Base-by-base conservation (phyloP, 352 stramenopile species). In the Pseudoperonospora humuli region DNA sequence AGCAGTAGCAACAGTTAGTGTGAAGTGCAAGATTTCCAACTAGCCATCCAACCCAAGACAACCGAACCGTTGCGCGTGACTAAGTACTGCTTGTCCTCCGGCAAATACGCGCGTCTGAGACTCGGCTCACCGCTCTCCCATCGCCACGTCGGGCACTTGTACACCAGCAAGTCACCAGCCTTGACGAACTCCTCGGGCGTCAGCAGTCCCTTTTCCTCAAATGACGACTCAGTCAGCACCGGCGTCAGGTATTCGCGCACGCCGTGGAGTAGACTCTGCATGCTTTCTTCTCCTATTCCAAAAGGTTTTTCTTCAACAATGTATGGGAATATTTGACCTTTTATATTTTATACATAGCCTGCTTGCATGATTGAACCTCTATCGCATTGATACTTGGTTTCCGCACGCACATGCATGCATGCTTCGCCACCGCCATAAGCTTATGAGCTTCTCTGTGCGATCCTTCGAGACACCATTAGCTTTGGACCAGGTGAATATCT, bases 161-260 rank as follows among this genome's bases (percentile, higher is more conserved):
- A 96, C 29, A 98, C 92, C 0, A 98, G 71, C 71, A 98, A 72
- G 53, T 98, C 94, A 5, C 95, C 92, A 5, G 92, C 93, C 25
- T 67, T 66, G 17, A 98, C 86, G 65, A 98, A 98, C 65, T 98
- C 95, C 56, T 98, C 90, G 13, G 95, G 95, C 32, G 95, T 98
- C 21, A 98, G 72, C 23, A 98, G 79, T 25, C 95, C 95, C 35
- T 93, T 91, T 53, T 92, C 70, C 39, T 96, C 62, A 61, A 98
- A 98, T 39, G 83, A 90, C 14, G 84, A 96, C 52, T 89, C 79
- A 56, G 89, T 95, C 32, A 97, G 73, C 51, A 95, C 79, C 7
- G 84, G 84, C 61, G 79, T 93, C 50, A 94, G 62, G 58, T 93
- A 94, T 56, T 92, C 79, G 55, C 76, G 75, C 43, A 89, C 79